These are phyloP conservation scores for Wickerhamomyces bisporus DNA, from an alignment of 805 yeast genomes.

Conservation along the genomic window DNA sequence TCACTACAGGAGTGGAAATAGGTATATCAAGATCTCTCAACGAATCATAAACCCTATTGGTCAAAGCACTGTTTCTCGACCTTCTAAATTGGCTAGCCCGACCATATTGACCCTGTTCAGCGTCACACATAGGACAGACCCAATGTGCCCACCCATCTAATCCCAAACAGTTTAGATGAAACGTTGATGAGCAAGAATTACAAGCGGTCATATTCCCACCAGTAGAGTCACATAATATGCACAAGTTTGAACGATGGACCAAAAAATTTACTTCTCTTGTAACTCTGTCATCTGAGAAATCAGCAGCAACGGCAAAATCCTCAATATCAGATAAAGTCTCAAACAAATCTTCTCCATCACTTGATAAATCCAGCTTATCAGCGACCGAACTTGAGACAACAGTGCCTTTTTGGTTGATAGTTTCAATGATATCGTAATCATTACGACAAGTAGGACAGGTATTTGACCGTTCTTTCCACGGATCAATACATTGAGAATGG, in stretches of 20 bases:
- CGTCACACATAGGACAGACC: conserved; percentile 50
- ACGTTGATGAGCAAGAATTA: conserved; percentile 32
- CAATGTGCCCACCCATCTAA: conserved; percentile 25
- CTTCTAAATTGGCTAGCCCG: conserved; percentile 20
- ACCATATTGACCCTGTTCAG: conserved; percentile 28
- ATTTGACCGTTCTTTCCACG: conserved; percentile 54
- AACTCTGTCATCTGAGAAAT: conserved; percentile 4
- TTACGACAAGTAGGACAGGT: conserved; percentile 60
- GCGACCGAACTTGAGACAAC: conserved; percentile 11
- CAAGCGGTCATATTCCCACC: conserved; percentile 18
- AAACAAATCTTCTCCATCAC: conserved; percentile 13
- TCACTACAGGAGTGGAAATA: conserved; percentile 4
- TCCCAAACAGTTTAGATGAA: conserved; percentile 39
- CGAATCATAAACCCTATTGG: conserved; percentile 22
- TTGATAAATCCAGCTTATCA: conserved; percentile 7
- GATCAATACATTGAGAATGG: conserved; percentile 50
- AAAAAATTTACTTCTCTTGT: conserved; percentile 16
- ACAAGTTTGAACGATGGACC: conserved; percentile 18
- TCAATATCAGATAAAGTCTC: conserved; percentile 10
- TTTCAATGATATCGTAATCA: conserved; percentile 34
- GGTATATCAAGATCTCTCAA: too few relatives aligned
- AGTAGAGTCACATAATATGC: conserved; percentile 20
- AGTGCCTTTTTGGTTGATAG: conserved; percentile 20
- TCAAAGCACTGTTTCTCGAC: conserved; percentile 24
- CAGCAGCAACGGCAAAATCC: background rate